These are phyloP conservation scores for Orychophragmus violaceus DNA, from an alignment of 345 rosid genomes.

Conservation along the genomic window DNA sequence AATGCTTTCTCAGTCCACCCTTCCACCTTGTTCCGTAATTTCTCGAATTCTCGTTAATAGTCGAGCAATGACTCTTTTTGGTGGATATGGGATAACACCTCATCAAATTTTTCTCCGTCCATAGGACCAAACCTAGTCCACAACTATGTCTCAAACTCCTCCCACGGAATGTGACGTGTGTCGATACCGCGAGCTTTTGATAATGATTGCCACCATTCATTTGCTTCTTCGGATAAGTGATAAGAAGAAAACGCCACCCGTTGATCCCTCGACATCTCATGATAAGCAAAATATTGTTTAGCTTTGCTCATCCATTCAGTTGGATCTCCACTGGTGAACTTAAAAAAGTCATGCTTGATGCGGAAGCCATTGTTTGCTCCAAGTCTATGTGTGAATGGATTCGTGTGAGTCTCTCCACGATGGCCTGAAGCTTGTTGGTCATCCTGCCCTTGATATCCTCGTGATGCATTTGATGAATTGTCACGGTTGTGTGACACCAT, in stretches of 20 bases:
- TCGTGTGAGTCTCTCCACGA: no score
- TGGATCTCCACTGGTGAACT: background rate
- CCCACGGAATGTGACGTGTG: background rate
- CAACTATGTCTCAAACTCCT: background rate
- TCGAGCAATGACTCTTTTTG: background rate
- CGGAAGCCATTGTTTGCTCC: no score
- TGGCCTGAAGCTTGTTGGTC: background rate
- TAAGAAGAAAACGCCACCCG: background rate
- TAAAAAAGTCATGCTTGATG: background rate
- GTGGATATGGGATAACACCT: background rate
- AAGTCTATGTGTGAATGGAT: no score
- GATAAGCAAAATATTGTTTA: background rate
- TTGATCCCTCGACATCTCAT: background rate
- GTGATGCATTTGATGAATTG: background rate
- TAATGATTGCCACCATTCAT: background rate
- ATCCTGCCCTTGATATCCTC: background rate
- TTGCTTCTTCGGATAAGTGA: background rate
- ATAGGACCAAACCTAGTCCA: background rate
- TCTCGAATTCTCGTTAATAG: background rate
- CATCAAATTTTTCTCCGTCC: no score
- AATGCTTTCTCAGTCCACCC: no score
- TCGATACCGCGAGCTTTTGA: background rate
- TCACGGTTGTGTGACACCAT: background rate
- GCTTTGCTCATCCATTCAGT: background rate
- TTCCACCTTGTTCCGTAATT: no score